These are phyloP conservation scores for Datisca glomerata DNA, from an alignment of 306 rosid species.

Conservation along the genomic window DNA sequence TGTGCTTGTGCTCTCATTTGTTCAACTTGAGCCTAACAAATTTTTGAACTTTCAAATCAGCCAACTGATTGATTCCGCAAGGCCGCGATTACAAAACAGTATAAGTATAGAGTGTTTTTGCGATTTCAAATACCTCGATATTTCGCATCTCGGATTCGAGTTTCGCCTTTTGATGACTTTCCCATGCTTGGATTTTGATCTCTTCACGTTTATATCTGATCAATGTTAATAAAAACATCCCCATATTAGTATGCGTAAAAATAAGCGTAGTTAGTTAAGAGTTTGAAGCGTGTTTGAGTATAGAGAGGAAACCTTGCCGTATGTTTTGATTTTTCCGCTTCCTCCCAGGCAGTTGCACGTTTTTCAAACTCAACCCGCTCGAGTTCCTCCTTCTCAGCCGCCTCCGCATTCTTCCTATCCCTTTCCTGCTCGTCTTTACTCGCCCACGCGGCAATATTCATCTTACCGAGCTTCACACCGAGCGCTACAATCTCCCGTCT, in stretches of 20 bases:
- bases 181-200: conserved; percentile 95
- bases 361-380: conserved; percentile 56
- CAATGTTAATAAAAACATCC: conserved; percentile 9
- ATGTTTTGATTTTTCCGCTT: conserved; percentile 77
- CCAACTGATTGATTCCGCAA: no score
- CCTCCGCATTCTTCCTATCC: conserved; percentile 20
- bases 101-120: no score
- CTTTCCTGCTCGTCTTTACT: conserved; percentile 62
- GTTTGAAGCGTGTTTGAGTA: neutral
- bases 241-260: conserved; percentile 7
- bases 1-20: conserved; percentile 77
- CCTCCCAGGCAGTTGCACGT: conserved; percentile 85
- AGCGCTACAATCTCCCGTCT: conserved; percentile 89
- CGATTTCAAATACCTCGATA: conserved; percentile 79
- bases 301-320: conserved; percentile 56
- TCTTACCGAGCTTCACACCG: conserved; percentile 89
- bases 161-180: conserved; percentile 69
- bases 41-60: neutral
- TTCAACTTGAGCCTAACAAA: conserved; percentile 64
- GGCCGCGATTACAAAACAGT: no score
- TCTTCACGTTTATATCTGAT: conserved; percentile 79
- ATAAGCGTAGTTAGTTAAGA: neutral
- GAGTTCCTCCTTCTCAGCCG: conserved; percentile 19
- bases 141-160: conserved; percentile 82
- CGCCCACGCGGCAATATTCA: conserved; percentile 91